Percentiles rank a stretch among this genome's conserved stretches.
Evolutionary conservation across 169 alveolate species (phyloP).

Genomic region (Plasmodium falciparum): DNA sequence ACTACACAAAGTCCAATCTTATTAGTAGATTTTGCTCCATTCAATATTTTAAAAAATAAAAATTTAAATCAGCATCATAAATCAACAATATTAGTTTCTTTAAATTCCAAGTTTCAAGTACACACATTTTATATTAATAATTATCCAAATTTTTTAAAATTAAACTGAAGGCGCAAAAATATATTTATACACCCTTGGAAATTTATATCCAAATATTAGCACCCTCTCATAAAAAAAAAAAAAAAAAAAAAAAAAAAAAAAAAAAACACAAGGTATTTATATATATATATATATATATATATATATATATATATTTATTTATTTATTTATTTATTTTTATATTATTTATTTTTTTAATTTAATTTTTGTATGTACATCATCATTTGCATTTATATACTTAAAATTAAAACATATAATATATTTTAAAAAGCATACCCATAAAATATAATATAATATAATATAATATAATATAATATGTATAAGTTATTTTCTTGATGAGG

Average conservation of each 20-base stretch:
- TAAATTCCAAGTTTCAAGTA: constrained; percentile 53
- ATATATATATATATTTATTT: not conserved
- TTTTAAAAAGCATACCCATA: too few species aligned
- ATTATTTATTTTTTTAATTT: too few species aligned
- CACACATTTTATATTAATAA: constrained; percentile 47
- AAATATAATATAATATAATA: too few species aligned
- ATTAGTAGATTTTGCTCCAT: constrained; percentile 55
- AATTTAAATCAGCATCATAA: constrained; percentile 9
- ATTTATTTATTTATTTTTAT: too few species aligned
- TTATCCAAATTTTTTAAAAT: constrained; percentile 25
- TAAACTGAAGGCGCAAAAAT: not conserved
- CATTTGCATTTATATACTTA: too few species aligned
- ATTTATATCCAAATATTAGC: not conserved
- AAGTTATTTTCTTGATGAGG: too few species aligned
- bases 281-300: not conserved
- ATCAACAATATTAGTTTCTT: constrained; percentile 27
- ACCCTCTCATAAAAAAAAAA: too few species aligned
- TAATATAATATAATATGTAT: too few species aligned
- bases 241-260: too few species aligned
- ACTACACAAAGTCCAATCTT: constrained; percentile 42
- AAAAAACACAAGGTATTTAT: too few species aligned
- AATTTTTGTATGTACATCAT: too few species aligned
- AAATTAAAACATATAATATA: too few species aligned
- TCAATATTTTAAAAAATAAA: constrained; percentile 12
- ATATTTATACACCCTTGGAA: not conserved